Base-by-base conservation (phyloP, 2,329 filamentous ascomycete genomes). In the Cercospora janseana region DNA sequence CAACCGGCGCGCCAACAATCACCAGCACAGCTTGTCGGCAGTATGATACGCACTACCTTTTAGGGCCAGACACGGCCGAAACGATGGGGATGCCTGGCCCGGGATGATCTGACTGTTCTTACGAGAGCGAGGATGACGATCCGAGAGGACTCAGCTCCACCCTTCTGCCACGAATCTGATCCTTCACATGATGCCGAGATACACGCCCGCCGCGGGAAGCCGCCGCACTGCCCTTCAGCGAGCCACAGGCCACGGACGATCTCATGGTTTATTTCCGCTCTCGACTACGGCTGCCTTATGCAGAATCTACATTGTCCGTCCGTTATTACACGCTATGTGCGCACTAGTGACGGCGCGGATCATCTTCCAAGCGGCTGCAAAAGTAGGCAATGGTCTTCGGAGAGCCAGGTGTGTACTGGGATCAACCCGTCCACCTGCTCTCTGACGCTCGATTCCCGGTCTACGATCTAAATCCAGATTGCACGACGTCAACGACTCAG, bases 181-280 rank as follows among this genome's bases (percentile, higher is more conserved):
- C 35, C 26, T 40, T 40, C 21, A 40, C 35, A 26, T 26, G 35
- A 40, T 40, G 20, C 35, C 35, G 35, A 40, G 20, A 16, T 34
- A 16, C 20, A 16, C 31, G 20, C 31, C 15, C 31, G 20, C 31
- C 31, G 31, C 31, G 31, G 31, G 31, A 34, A 34, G 15, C 13
- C 31, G 31, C 31, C 31, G 31, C 31, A 16, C 31, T n/a, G n/a
- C n/a, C n/a, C 13, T 34, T 34, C 27, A 29, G 3, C 3, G 27
- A 9, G 3, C 3, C 4, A n/a, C 27, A n/a, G 9, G 9, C 9
- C 27, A n/a, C 13, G 27, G 6, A 9, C 13, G 4, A 3, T 4
- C 13, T 29, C 27, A 29, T 9, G 27, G 27, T 4, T n/a, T n/a
- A 29, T 29, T 29, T 29, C 27, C 27, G 27, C 27, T 29, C 27